A percentile compares a stretch with the other conserved stretches of the same genome.
These are phyloP conservation scores for Curvularia sp. DNA, from an alignment of 2,329 filamentous ascomycete species.

Conservation along the genomic window DNA sequence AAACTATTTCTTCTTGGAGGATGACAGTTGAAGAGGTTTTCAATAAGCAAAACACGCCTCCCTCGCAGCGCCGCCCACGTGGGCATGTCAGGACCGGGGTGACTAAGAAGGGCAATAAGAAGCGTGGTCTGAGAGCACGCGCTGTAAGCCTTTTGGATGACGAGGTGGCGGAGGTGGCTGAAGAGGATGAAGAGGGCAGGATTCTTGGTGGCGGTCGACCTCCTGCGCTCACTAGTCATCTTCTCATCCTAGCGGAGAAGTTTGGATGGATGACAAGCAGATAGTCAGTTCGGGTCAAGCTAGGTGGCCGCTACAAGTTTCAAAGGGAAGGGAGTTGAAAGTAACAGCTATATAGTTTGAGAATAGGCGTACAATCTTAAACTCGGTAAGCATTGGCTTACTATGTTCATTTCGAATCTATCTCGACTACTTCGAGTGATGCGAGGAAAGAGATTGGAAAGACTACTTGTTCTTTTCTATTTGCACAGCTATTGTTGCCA, in stretches of 20 bases:
- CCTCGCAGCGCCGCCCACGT: slow-evolving; percentile 43
- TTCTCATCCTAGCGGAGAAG: background rate
- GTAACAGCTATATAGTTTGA: background rate
- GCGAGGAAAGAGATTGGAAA: background rate
- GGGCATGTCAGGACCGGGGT: slow-evolving; percentile 54
- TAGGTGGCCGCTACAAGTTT: slow-evolving; percentile 58
- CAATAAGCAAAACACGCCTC: slow-evolving; percentile 54
- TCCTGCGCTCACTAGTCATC: slow-evolving; percentile 58
- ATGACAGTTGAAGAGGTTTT: slow-evolving; percentile 75
- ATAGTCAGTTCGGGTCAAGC: slow-evolving; percentile 57
- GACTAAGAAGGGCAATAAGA: slow-evolving; percentile 48
- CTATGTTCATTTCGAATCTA: background rate
- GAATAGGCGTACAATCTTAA: background rate
- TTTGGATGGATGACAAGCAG: background rate
- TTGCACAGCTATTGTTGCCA: background rate
- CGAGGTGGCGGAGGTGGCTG: slow-evolving; percentile 65
- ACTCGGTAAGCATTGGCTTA: background rate
- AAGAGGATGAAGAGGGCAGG: slow-evolving; percentile 67
- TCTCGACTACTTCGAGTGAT: background rate
- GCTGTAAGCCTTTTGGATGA: slow-evolving; percentile 56
- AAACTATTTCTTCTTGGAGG: slow-evolving; percentile 99
- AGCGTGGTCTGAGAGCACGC: slow-evolving; percentile 40
- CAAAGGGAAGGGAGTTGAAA: background rate
- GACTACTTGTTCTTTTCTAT: too few species aligned
- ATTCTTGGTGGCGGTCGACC: slow-evolving; percentile 68